Evolutionary conservation across 2,329 filamentous ascomycete genomes (phyloP).

Genomic region (Aspergillus sclerotialis): DNA sequence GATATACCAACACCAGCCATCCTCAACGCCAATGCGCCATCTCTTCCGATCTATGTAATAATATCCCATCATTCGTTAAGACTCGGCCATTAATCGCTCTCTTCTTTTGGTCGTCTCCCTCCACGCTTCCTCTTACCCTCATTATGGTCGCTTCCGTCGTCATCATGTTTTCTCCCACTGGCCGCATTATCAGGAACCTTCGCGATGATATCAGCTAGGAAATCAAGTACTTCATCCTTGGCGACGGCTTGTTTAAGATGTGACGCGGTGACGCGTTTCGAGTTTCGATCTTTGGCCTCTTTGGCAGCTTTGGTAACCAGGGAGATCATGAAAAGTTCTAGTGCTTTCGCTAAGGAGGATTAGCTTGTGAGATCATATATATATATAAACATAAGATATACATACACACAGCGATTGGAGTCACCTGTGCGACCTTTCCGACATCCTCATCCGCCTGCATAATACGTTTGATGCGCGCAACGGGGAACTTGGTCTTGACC

Average conservation of each 20-base stretch:
- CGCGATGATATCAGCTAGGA: slow-evolving; percentile 80
- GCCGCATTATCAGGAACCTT: slow-evolving; percentile 65
- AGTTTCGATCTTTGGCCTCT: slow-evolving; percentile 72
- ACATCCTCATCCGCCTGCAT: slow-evolving; percentile 99
- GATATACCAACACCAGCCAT: not conserved
- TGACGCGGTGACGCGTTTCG: slow-evolving; percentile 79
- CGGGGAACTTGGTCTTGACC: slow-evolving; percentile 92
- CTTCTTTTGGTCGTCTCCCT: slow-evolving; percentile 34
- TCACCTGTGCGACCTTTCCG: slow-evolving; percentile 96
- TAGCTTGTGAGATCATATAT: slow-evolving; percentile 8
- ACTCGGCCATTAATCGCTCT: slow-evolving; percentile 24
- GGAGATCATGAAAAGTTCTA: slow-evolving; percentile 96
- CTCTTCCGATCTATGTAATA: slow-evolving; percentile 15
- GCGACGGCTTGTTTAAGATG: slow-evolving; percentile 90
- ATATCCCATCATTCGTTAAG: slow-evolving; percentile 15
- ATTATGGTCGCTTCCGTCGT: slow-evolving; percentile 40
- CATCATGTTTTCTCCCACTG: slow-evolving; percentile 35
- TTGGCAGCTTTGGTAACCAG: slow-evolving; percentile 83
- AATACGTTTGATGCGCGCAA: slow-evolving; percentile 94
- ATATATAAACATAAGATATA: slow-evolving; percentile 8
- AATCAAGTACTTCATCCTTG: slow-evolving; percentile 89
- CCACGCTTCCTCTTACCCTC: slow-evolving; percentile 42
- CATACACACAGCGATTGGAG: slow-evolving; percentile 81
- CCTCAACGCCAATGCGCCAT: slow-evolving; percentile 12
- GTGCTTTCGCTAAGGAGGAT: slow-evolving; percentile 63